Conservation (phyloP, 176 grass and related monocot species). For the Typha latifolia region DNA sequence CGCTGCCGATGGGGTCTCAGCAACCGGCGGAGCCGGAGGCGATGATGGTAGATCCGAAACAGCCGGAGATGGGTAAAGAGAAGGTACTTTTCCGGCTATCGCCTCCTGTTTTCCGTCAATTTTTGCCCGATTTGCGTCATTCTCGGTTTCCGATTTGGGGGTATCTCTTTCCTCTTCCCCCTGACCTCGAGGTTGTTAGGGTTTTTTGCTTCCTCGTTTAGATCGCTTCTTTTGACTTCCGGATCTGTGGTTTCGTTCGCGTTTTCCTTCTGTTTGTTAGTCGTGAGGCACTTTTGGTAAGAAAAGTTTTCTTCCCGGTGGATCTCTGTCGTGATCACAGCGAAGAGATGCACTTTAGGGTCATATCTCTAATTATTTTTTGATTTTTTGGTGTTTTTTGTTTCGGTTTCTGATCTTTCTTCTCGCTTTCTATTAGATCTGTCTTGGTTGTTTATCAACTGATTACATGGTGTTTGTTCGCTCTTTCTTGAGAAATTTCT, state of each 20-base stretch:
- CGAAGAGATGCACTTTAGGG: not conserved
- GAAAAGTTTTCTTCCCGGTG: not conserved
- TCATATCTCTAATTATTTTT: not conserved
- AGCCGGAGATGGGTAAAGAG: conserved; percentile 9
- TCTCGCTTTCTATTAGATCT: not conserved
- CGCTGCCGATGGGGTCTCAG: conserved; percentile 30
- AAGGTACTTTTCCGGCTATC: conserved; percentile 30
- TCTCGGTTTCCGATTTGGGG: conserved; percentile 6
- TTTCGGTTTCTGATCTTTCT: not conserved
- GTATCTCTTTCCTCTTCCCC: not conserved
- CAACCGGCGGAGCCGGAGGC: conserved; percentile 17
- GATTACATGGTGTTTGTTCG: too few species aligned
- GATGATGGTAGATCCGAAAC: conserved; percentile 44
- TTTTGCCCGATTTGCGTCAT: not conserved
- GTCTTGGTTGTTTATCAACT: not conserved
- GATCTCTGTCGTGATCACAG: not conserved
- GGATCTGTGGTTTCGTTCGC: not conserved
- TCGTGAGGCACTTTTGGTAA: not conserved
- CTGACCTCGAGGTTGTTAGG: not conserved
- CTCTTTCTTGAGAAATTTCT: too few species aligned
- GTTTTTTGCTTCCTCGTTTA: not conserved
- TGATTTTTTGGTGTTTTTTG: not conserved
- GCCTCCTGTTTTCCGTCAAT: not conserved
- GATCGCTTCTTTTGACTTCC: not conserved
- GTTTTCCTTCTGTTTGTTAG: not conserved